Evolutionary conservation across 2,329 filamentous ascomycete genomes (phyloP), one percentile per base, ranked within the genome.

Genomic region (Rhytidhysteron rufulum): DNA sequence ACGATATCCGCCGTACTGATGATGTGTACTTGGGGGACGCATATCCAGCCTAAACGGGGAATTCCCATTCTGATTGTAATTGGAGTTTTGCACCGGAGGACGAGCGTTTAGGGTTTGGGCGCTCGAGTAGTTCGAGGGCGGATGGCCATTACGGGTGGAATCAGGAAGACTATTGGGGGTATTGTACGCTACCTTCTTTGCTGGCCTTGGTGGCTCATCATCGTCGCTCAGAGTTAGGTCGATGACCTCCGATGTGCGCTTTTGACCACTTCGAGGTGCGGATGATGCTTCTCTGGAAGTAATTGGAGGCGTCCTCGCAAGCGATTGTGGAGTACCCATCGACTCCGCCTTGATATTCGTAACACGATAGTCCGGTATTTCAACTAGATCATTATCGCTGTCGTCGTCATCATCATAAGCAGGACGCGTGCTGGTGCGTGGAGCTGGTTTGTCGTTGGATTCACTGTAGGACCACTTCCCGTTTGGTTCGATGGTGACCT

Each of bases 401-500:
- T 65, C 61, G 29, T 67, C 63, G 42, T 71, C 65, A 34, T 67
- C 55, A 35, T 66, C 60, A 41, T 62, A 58, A 20, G 56, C 45
- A 51, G 47, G 46, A 43, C 32, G 31, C 41, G 40, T 62, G 40
- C 67, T 67, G 5, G 57, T 64, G 17, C 59, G 59, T 13, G 61
- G 56, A 24, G 67, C 55, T 19, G 66, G 40, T 2, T 42, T 51
- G n/a, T 68, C 67, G 16, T 64, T 62, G 22, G 71, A 66, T 24
- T 64, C 69, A 31, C 68, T 68, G 34, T 66, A 63, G 18, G 75
- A 72, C 93, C 93, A 98, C 51, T 76, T 73, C 3, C 91, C 93
- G 49, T 89, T 78, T 1, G 91, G 88, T 54, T 97, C 88, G 31
- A 98, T 88, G 1, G 84, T 90, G 19, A 97, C 89, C 52, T 95